These are phyloP conservation scores for Tolypocladium amazonense DNA, from an alignment of 2,329 filamentous ascomycete species.

Conservation along the genomic window DNA sequence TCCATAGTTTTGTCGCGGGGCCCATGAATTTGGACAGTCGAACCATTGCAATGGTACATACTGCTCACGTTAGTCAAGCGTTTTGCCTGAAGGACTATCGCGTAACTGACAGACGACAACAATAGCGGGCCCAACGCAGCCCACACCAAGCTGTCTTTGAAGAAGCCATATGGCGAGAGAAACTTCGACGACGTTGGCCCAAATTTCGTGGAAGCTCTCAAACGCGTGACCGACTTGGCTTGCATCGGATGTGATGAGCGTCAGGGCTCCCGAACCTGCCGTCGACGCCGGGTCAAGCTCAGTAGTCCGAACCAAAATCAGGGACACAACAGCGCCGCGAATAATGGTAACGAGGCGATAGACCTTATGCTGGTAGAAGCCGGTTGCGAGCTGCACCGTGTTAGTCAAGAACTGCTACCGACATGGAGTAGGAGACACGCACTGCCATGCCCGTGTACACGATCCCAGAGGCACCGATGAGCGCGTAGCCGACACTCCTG, in stretches of 20 bases:
- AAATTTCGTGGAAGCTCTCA: conserved; percentile 27
- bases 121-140: conserved; percentile 32
- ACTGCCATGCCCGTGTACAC: conserved; percentile 9
- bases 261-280: conserved; percentile 26
- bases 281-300: conserved; percentile 13
- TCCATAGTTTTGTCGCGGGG: conserved; percentile 9
- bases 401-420: neutral
- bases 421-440: neutral
- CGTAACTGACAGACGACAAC: conserved; percentile 12
- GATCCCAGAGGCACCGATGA: conserved; percentile 9
- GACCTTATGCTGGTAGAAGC: conserved; percentile 13
- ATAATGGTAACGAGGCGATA: conserved; percentile 18
- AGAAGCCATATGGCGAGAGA: conserved; percentile 34
- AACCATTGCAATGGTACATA: conserved; percentile 3
- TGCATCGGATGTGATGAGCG: conserved; percentile 34
- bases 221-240: conserved; percentile 26
- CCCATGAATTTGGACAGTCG: conserved; percentile 5
- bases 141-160: conserved; percentile 30
- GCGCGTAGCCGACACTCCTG: conserved; percentile 5
- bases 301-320: conserved; percentile 15
- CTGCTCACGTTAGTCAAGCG: neutral
- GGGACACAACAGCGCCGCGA: conserved; percentile 16
- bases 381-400: conserved; percentile 4
- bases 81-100: neutral
- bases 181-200: conserved; percentile 30